A percentile compares a stretch with the other conserved stretches of the same genome.
These are phyloP conservation scores for Blastobotrys americana DNA, from an alignment of 805 yeast species.

Conservation along the genomic window DNA sequence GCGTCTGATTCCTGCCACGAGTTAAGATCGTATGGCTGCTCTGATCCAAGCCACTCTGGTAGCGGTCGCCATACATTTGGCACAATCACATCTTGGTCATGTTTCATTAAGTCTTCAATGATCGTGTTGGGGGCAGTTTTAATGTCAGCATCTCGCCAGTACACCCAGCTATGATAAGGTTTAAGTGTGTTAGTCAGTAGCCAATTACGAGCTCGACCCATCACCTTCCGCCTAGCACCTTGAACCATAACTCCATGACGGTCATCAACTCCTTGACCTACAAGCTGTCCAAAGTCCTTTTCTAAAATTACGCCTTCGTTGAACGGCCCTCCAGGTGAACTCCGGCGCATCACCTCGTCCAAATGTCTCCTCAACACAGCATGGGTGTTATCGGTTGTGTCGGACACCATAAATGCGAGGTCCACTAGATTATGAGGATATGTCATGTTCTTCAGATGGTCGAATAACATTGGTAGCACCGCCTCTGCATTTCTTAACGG, in stretches of 20 bases:
- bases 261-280: conserved; percentile 89
- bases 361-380: conserved; percentile 49
- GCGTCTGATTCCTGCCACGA: conserved; percentile 90
- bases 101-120: conserved; percentile 89
- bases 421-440: conserved; percentile 78
- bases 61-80: conserved; percentile 98
- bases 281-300: conserved; percentile 86
- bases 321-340: conserved; percentile 49
- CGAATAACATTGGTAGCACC: conserved; percentile 79
- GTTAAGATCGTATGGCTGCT: conserved; percentile 92
- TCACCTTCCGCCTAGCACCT: conserved; percentile 87
- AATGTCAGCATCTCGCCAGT: conserved; percentile 99
- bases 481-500: conserved; percentile 88
- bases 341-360: conserved; percentile 41
- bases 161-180: conserved; percentile 93
- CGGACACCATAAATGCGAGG: conserved; percentile 72
- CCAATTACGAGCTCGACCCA: conserved; percentile 98
- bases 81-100: conserved; percentile 84
- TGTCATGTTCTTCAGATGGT: conserved; percentile 68
- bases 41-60: conserved; percentile 81
- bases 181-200: conserved; percentile 73
- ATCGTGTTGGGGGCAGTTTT: conserved; percentile 83
- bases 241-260: conserved; percentile 95
- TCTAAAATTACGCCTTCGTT: conserved; percentile 74
- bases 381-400: conserved; percentile 79